Conservation (phyloP, 345 rosid species). For the Passiflora organensis region DNA sequence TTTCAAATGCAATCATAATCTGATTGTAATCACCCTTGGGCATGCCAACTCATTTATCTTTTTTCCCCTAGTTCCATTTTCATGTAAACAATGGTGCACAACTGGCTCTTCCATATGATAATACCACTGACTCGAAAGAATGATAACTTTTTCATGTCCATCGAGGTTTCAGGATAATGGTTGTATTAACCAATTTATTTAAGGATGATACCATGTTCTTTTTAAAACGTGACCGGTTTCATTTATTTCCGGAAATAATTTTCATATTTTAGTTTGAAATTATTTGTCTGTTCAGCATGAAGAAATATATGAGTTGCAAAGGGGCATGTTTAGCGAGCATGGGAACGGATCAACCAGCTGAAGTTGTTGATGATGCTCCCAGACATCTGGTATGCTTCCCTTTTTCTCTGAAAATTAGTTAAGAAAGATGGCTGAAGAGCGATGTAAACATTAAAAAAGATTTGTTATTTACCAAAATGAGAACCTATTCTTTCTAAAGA, state of each 20-base stretch:
- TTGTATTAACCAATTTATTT: background rate
- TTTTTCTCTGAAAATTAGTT: too few species aligned
- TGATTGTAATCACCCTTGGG: too few species aligned
- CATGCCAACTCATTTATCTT: too few species aligned
- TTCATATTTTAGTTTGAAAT: background rate
- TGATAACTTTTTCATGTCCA: too few species aligned
- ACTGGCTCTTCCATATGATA: too few species aligned
- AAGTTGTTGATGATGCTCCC: constrained; percentile 87
- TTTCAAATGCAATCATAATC: too few species aligned
- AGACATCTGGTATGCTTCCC: constrained; percentile 56
- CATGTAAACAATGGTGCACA: too few species aligned
- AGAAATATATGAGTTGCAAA: constrained; percentile 79
- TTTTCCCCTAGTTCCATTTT: too few species aligned
- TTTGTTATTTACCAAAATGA: background rate
- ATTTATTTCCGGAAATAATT: background rate
- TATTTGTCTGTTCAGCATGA: constrained; percentile 43
- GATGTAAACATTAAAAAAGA: background rate
- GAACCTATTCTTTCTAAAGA: background rate
- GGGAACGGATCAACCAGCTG: constrained; percentile 93
- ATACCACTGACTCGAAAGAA: too few species aligned
- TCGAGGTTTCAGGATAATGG: background rate
- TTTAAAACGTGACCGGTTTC: constrained; percentile 4
- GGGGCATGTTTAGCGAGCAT: constrained; percentile 79
- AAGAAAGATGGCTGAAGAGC: too few species aligned
- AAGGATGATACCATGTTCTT: background rate